Evolutionary conservation across 306 rosid species (phyloP).

Genomic region (Sicyos baderoa): DNA sequence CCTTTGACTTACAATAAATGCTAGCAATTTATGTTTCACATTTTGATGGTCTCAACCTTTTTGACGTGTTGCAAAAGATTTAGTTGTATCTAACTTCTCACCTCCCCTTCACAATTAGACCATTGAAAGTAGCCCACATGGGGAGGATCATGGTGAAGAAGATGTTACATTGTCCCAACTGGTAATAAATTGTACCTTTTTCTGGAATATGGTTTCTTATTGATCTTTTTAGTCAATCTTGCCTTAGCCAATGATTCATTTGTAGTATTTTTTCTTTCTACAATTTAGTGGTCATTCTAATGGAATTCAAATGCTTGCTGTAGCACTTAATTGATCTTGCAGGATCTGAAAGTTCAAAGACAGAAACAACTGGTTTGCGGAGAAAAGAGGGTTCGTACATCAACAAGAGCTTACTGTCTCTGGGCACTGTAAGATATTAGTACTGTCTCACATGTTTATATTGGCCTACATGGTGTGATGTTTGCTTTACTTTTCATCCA

Average conservation of each 20-base stretch:
- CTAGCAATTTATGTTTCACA: neutral
- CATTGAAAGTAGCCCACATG: constrained; percentile 67
- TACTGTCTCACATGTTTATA: constrained; percentile 2
- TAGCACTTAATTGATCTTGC: constrained; percentile 96
- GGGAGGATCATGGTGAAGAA: constrained; percentile 62
- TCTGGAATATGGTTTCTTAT: constrained; percentile 15
- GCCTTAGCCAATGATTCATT: constrained; percentile 13
- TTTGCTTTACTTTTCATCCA: neutral
- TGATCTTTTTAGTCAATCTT: constrained; percentile 11
- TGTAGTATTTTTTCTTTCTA: constrained; percentile 1
- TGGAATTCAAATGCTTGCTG: constrained; percentile 26
- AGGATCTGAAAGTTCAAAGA: constrained; percentile 89
- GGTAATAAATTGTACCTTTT: constrained; percentile 33
- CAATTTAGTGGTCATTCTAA: constrained; percentile 13
- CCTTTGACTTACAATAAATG: neutral
- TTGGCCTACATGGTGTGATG: neutral
- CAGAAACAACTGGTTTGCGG: constrained; percentile 76
- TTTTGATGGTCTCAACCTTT: neutral
- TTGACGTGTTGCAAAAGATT: neutral
- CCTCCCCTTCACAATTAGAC: constrained; percentile 41
- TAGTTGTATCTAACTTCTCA: constrained; percentile 9
- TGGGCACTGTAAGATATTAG: constrained; percentile 67
- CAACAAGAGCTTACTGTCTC: constrained; percentile 77
- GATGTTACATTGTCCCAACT: constrained; percentile 71
- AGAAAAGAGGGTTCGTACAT: constrained; percentile 90